These are phyloP conservation scores for Exophiala spinifera DNA, from an alignment of 2,329 filamentous ascomycete species.

Conservation along the genomic window DNA sequence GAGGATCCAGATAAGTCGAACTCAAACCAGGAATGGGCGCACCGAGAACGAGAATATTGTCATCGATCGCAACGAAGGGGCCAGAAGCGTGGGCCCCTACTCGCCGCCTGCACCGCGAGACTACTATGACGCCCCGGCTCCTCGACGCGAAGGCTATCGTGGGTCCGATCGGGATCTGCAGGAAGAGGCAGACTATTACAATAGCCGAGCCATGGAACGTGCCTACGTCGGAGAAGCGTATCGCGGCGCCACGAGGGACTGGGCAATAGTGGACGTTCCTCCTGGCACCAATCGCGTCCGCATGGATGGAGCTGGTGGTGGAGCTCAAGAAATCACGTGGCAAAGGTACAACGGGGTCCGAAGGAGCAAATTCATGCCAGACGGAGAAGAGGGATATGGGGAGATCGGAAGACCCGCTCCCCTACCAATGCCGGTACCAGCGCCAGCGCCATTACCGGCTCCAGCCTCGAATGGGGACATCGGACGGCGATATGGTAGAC, in stretches of 20 bases:
- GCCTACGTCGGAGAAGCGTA: slow-evolving; percentile 70
- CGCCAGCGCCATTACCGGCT: slow-evolving; percentile 30
- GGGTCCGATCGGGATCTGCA: slow-evolving; percentile 50
- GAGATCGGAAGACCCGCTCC: slow-evolving; percentile 49
- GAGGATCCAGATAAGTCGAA: slow-evolving; percentile 56
- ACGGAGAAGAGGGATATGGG: slow-evolving; percentile 56
- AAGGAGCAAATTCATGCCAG: slow-evolving; percentile 69
- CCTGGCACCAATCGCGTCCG: slow-evolving; percentile 78
- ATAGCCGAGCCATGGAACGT: slow-evolving; percentile 66
- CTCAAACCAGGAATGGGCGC: slow-evolving; percentile 43
- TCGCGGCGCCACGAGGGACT: slow-evolving; percentile 70
- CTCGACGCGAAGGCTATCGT: slow-evolving; percentile 36
- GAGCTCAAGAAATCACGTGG: slow-evolving; percentile 73
- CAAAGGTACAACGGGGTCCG: slow-evolving; percentile 75
- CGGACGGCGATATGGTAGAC: slow-evolving; percentile 43
- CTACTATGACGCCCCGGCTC: slow-evolving; percentile 30
- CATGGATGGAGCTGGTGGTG: slow-evolving; percentile 75
- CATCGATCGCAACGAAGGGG: slow-evolving; percentile 47
- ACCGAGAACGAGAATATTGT: slow-evolving; percentile 65
- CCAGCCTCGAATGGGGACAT: slow-evolving; percentile 36
- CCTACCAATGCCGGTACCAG: slow-evolving; percentile 6
- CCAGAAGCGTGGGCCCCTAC: slow-evolving; percentile 35
- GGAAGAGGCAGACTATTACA: slow-evolving; percentile 59
- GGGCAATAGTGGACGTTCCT: slow-evolving; percentile 80
- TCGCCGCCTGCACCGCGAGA: slow-evolving; percentile 27